Conservation (phyloP, 1,284 basidiomycete species). For the Veloboletus limbatus region DNA sequence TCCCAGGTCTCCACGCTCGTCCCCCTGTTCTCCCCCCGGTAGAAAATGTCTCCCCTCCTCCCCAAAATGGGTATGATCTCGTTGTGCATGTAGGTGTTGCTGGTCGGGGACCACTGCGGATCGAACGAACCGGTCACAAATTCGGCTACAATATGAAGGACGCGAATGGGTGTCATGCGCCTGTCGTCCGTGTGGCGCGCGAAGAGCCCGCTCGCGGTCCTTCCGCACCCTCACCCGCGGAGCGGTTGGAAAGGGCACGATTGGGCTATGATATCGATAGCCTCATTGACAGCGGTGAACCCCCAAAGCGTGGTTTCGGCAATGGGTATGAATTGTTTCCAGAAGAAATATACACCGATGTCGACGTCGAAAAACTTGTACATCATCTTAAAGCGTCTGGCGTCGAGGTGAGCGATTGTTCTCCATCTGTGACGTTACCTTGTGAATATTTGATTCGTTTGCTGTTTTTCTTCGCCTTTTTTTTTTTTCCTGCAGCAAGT, state of each 20-base stretch:
- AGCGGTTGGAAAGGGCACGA: conserved; percentile 35
- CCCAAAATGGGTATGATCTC: conserved; percentile 65
- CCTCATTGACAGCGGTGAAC: conserved; percentile 29
- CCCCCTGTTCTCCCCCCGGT: conserved; percentile 55
- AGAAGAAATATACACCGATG: conserved; percentile 46
- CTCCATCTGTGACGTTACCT: not conserved
- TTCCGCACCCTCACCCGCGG: conserved; percentile 34
- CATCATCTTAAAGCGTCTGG: conserved; percentile 56
- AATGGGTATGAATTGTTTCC: conserved; percentile 46
- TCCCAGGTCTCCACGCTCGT: conserved; percentile 58
- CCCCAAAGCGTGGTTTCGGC: conserved; percentile 48
- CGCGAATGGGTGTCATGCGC: conserved; percentile 55
- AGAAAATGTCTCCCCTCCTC: conserved; percentile 38
- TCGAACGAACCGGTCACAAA: conserved; percentile 69
- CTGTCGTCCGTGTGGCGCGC: conserved; percentile 41
- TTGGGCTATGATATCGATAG: conserved; percentile 30
- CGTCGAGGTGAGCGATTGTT: conserved; percentile 47
- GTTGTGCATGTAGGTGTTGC: conserved; percentile 72
- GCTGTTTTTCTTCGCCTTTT: not conserved
- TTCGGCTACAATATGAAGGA: conserved; percentile 71
- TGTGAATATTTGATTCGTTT: conserved; percentile 11
- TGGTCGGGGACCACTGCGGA: conserved; percentile 57
- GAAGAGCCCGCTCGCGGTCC: conserved; percentile 24
- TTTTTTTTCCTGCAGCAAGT: conserved; percentile 45
- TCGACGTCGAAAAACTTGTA: conserved; percentile 51